Conservation (phyloP, 2,329 filamentous ascomycete genomes). For the Apiospora hydei region DNA sequence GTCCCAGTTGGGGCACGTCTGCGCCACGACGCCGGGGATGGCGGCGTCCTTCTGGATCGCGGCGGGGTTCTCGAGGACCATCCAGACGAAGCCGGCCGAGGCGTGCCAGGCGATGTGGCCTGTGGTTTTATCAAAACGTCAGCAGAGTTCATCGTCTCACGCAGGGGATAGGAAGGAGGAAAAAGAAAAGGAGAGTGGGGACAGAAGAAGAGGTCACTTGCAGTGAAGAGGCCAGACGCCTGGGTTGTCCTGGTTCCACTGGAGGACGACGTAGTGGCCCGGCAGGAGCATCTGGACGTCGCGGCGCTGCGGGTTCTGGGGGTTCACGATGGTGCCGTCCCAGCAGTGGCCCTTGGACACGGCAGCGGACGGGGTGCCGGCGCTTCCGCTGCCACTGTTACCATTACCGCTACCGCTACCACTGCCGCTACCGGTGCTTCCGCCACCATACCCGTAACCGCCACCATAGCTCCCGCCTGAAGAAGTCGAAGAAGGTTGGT, state of each 20-base stretch:
- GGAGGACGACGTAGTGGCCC: slow-evolving; percentile 43
- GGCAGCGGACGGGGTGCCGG: background rate
- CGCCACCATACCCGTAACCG: background rate
- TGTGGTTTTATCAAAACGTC: background rate
- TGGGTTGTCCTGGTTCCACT: slow-evolving; percentile 46
- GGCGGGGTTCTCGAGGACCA: slow-evolving; percentile 44
- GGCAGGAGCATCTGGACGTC: slow-evolving; percentile 46
- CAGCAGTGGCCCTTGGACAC: slow-evolving; percentile 26
- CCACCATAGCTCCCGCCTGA: too few relatives aligned
- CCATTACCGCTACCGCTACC: background rate
- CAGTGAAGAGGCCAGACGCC: slow-evolving; percentile 44
- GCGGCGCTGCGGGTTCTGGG: slow-evolving; percentile 46
- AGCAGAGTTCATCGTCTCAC: background rate
- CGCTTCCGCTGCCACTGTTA: background rate
- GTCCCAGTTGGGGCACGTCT: slow-evolving; percentile 32
- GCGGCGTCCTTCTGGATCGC: slow-evolving; percentile 33
- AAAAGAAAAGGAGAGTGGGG: too few relatives aligned
- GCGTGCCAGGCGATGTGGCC: slow-evolving; percentile 46
- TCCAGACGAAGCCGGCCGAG: slow-evolving; percentile 45
- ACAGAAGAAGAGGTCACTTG: slow-evolving; percentile 23
- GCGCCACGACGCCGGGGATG: slow-evolving; percentile 29
- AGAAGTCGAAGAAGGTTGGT: background rate
- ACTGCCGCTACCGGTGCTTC: too few relatives aligned
- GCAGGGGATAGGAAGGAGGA: too few relatives aligned
- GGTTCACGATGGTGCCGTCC: slow-evolving; percentile 37